phyloP scores from a whole-genome alignment of 192 early-diverging fungal genomes.

The Entomortierella lignicola region DNA sequence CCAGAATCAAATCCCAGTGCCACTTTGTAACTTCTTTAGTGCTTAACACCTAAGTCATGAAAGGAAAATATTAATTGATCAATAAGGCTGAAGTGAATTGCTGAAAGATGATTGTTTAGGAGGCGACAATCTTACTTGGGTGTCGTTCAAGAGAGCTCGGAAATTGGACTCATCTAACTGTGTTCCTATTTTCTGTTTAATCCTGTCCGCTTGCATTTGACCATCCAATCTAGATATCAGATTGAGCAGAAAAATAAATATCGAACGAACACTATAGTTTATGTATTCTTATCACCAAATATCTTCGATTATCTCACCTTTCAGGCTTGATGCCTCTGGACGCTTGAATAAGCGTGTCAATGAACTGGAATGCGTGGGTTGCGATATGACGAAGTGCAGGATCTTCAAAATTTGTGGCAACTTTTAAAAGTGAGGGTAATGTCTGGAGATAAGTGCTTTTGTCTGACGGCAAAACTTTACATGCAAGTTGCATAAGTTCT shows the following conservation, averaged over 20 bases:
- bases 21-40: conserved; percentile 83
- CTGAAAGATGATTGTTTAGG: no score
- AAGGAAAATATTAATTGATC: no score
- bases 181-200: conserved; percentile 67
- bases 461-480: conserved; percentile 68
- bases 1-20: conserved; percentile 81
- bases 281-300: no score
- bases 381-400: conserved; percentile 79
- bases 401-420: conserved; percentile 83
- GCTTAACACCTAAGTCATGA: conserved; percentile 63
- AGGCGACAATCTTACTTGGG: conserved; percentile 75
- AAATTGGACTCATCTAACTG: conserved; percentile 82
- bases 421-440: conserved; percentile 75
- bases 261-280: no score
- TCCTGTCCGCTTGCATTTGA: conserved; percentile 63
- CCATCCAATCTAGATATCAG: conserved; percentile 2
- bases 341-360: conserved; percentile 71
- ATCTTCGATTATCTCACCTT: not conserved
- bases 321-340: conserved; percentile 51
- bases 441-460: conserved; percentile 61
- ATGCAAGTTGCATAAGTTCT: conserved; percentile 80
- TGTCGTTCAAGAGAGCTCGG: conserved; percentile 71
- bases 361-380: conserved; percentile 78
- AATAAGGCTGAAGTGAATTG: no score
- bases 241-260: no score